These are phyloP conservation scores for Mantamonas sphyraenae DNA, from an alignment of 78 protist genomes.

Conservation along the genomic window DNA sequence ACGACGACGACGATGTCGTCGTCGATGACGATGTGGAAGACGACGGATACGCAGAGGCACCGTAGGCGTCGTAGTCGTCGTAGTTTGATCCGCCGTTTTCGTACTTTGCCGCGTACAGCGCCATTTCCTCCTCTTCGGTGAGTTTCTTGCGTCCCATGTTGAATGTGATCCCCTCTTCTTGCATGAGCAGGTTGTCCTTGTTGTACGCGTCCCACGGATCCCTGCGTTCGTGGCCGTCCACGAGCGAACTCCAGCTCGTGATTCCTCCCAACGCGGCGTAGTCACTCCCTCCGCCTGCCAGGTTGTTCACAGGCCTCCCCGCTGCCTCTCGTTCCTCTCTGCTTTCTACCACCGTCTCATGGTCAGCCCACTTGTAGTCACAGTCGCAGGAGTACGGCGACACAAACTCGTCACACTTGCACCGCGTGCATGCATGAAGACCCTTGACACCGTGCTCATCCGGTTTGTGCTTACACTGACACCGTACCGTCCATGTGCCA, in stretches of 20 bases:
- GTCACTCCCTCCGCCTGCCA: background rate
- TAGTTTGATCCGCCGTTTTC: too few species aligned
- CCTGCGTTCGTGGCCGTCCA: background rate
- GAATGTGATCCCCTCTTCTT: too few species aligned
- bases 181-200: too few species aligned
- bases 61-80: too few species aligned
- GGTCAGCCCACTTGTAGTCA: background rate
- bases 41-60: too few species aligned
- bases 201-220: too few species aligned
- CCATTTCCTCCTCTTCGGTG: too few species aligned
- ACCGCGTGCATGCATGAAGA: background rate
- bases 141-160: too few species aligned
- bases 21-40: too few species aligned
- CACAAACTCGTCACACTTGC: background rate
- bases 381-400: background rate
- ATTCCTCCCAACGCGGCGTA: background rate
- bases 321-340: background rate
- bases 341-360: conserved; percentile 3
- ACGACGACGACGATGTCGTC: too few species aligned
- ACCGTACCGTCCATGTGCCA: background rate
- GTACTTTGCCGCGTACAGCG: too few species aligned
- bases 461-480: conserved; percentile 3
- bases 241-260: background rate
- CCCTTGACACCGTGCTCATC: conserved; percentile 9
- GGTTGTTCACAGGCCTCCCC: background rate